Evolutionary conservation across 1,284 basidiomycete species (phyloP).

Genomic region (Naganishia sp.): DNA sequence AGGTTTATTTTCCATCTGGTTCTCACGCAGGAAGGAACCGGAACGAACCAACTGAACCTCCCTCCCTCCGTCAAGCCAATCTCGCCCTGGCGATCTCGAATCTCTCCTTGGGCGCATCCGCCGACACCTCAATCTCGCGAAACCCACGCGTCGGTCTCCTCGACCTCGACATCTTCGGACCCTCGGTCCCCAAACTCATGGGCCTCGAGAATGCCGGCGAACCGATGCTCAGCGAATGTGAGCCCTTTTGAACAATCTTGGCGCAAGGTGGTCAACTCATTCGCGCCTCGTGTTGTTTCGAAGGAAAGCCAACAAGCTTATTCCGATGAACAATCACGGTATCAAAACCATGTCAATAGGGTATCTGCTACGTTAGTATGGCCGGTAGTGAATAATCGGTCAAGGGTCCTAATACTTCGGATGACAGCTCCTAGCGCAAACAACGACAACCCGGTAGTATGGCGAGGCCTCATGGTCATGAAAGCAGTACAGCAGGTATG

Average conservation of each 20-base stretch:
- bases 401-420: too few species aligned
- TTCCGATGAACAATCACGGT: constrained; percentile 86
- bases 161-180: constrained; percentile 95
- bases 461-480: constrained; percentile 98
- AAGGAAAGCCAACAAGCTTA: constrained; percentile 68
- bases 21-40: neutral
- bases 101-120: constrained; percentile 6
- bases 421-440: constrained; percentile 50
- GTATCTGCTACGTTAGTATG: constrained; percentile 64
- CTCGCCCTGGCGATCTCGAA: constrained; percentile 61
- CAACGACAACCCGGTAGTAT: constrained; percentile 79
- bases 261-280: neutral
- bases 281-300: constrained; percentile 2
- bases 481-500: constrained; percentile 81
- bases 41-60: neutral
- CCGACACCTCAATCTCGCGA: constrained; percentile 46
- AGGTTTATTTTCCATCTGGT: constrained; percentile 18
- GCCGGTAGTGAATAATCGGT: too few species aligned
- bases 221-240: constrained; percentile 73
- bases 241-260: constrained; percentile 38
- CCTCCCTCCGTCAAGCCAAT: constrained; percentile 63
- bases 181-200: constrained; percentile 93
- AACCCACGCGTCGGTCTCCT: constrained; percentile 74
- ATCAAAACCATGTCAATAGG: constrained; percentile 97
- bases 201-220: constrained; percentile 79